Percentiles rank a stretch among this genome's conserved stretches.
phyloP scores from a whole-genome alignment of 352 stramenopile species.

The Pythium chondricola region DNA sequence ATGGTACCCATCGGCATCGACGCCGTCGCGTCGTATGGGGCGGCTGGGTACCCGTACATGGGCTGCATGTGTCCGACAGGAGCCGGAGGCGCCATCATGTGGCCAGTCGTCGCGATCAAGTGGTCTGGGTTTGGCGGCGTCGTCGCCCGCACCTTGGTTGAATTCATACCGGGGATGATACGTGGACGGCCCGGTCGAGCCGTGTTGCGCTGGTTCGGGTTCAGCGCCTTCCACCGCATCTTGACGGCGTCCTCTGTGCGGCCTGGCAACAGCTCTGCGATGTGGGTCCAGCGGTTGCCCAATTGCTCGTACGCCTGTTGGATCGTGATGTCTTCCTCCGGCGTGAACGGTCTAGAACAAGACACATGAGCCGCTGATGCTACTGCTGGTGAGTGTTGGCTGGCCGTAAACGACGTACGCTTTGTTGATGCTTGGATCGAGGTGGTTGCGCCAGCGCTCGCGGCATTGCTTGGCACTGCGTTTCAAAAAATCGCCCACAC shows the following conservation, averaged over 20 bases:
- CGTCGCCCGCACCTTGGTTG: constrained; percentile 6
- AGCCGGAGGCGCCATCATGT: constrained; percentile 18
- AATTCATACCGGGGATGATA: constrained; percentile 30
- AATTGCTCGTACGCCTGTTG: constrained; percentile 86
- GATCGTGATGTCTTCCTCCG: constrained; percentile 92
- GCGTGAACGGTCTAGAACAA: constrained; percentile 57
- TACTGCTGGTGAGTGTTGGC: no score
- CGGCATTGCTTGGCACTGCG: constrained; percentile 93
- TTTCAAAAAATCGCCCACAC: constrained; percentile 14
- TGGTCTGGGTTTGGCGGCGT: constrained; percentile 45
- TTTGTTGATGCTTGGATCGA: constrained; percentile 92
- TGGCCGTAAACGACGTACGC: no score
- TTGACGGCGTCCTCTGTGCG: constrained; percentile 80
- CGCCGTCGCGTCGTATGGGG: constrained; percentile 9
- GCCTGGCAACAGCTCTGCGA: constrained; percentile 79
- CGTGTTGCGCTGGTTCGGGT: constrained; percentile 73
- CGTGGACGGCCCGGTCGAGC: constrained; percentile 67
- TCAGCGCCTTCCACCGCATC: constrained; percentile 75
- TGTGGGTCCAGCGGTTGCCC: constrained; percentile 94
- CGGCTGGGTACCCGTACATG: constrained; percentile 16
- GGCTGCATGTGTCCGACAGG: constrained; percentile 11
- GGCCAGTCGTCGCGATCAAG: constrained; percentile 34
- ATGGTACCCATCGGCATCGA: constrained; percentile 15
- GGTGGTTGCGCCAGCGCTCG: constrained; percentile 95
- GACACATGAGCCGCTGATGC: no score